Evolutionary conservation across 23 red algal genomes (phyloP).

Genomic region (Cyanidioschyzon merolae): DNA sequence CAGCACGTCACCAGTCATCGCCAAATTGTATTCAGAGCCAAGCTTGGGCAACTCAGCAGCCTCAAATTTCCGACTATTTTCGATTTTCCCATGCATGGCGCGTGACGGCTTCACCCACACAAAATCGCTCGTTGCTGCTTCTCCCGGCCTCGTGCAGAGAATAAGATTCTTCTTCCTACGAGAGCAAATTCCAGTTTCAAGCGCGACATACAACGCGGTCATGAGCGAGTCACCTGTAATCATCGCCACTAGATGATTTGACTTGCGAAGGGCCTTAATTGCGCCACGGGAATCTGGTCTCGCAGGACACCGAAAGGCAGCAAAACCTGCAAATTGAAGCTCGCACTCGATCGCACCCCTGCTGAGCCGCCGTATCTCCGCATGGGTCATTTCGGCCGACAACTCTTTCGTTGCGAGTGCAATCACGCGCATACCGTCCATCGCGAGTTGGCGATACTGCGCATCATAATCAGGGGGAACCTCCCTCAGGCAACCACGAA

Average conservation of each 20-base stretch:
- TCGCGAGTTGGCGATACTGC: constrained; percentile 48
- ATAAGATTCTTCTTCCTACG: constrained; percentile 46
- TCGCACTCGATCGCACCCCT: constrained; percentile 56
- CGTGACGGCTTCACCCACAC: neutral
- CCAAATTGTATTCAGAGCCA: constrained; percentile 54
- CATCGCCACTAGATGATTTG: constrained; percentile 64
- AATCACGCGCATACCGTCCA: constrained; percentile 72
- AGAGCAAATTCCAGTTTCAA: constrained; percentile 60
- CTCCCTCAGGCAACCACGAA: constrained; percentile 39
- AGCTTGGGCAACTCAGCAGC: constrained; percentile 18
- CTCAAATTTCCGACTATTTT: neutral
- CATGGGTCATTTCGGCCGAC: constrained; percentile 25
- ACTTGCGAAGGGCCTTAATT: constrained; percentile 44
- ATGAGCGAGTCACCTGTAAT: constrained; percentile 90
- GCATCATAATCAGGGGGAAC: constrained; percentile 52
- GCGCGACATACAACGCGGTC: constrained; percentile 83
- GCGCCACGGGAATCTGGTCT: constrained; percentile 70
- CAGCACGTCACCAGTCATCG: constrained; percentile 65
- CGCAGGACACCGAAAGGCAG: constrained; percentile 77
- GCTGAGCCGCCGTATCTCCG: constrained; percentile 22
- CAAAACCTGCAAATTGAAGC: constrained; percentile 78
- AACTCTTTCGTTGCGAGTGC: constrained; percentile 67
- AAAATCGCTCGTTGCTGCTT: neutral
- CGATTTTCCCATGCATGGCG: neutral
- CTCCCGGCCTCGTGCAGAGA: constrained; percentile 34